These are phyloP conservation scores for Ulvella scutata DNA, from an alignment of 139 green algal genomes.

Conservation along the genomic window DNA sequence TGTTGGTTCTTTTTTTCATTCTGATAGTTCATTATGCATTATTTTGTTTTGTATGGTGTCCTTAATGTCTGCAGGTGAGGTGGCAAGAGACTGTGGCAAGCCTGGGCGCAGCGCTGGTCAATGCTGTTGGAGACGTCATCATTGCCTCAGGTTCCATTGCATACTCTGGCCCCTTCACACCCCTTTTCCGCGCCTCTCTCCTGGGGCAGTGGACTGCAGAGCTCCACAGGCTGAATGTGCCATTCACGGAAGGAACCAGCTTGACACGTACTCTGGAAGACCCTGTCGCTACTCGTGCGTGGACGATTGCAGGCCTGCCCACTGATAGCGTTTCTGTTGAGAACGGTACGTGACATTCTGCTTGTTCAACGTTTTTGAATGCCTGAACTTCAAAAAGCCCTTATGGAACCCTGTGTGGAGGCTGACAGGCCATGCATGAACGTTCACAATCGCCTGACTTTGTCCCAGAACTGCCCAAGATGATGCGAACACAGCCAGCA, in stretches of 20 bases:
- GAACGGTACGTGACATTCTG: slow-evolving; percentile 39
- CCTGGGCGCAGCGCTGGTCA: slow-evolving; percentile 37
- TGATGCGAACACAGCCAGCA: too few relatives aligned
- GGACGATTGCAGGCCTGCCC: slow-evolving; percentile 50
- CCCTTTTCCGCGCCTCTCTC: slow-evolving; percentile 33
- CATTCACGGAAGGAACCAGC: slow-evolving; percentile 29
- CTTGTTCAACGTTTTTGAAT: too few relatives aligned
- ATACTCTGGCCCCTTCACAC: slow-evolving; percentile 55
- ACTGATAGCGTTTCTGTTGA: slow-evolving; percentile 42
- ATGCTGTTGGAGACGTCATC: slow-evolving; percentile 58
- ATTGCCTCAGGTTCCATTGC: slow-evolving; percentile 36
- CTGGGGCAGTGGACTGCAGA: slow-evolving; percentile 23
- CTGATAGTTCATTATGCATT: too few relatives aligned
- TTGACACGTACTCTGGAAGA: slow-evolving; percentile 48
- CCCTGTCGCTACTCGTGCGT: slow-evolving; percentile 36
- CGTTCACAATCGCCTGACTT: too few relatives aligned
- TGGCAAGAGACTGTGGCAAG: slow-evolving; percentile 45
- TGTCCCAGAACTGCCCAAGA: too few relatives aligned
- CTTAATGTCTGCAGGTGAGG: slow-evolving; percentile 9
- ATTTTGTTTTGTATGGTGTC: not conserved
- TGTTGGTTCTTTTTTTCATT: too few relatives aligned
- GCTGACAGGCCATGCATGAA: too few relatives aligned
- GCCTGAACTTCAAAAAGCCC: too few relatives aligned
- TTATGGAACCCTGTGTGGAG: too few relatives aligned
- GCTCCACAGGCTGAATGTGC: slow-evolving; percentile 29